These are phyloP conservation scores for Sinapis alba DNA, from an alignment of 441 rosid genomes.

Conservation along the genomic window DNA sequence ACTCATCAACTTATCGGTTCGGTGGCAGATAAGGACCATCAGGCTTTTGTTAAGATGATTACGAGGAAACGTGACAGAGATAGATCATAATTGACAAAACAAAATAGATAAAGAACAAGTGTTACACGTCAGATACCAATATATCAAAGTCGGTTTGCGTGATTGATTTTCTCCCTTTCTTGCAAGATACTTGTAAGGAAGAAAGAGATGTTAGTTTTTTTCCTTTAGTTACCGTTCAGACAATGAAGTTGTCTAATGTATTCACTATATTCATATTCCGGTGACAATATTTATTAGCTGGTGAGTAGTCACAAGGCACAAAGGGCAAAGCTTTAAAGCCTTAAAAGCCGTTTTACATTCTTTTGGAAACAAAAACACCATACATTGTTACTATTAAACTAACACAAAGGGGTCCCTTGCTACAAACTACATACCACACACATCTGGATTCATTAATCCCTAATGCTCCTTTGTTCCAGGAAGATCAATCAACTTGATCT, in stretches of 20 bases:
- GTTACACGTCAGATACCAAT: constrained; percentile 27
- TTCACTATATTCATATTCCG: no score
- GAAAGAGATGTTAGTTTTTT: background rate
- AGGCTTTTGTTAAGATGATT: constrained; percentile 21
- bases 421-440: constrained; percentile 28
- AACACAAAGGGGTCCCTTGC: constrained; percentile 16
- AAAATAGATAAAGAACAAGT: constrained; percentile 18
- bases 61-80: constrained; percentile 9
- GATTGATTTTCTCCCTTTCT: constrained; percentile 10
- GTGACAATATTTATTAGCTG: no score
- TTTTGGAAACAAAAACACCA: constrained; percentile 20
- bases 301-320: constrained; percentile 13
- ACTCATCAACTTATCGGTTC: background rate
- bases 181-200: background rate
- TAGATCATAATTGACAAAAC: background rate
- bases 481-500: constrained; percentile 63
- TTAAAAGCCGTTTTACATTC: constrained; percentile 13
- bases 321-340: background rate
- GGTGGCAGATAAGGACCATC: constrained; percentile 28
- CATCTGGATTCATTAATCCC: background rate
- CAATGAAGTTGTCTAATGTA: no score
- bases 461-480: constrained; percentile 34
- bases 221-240: no score
- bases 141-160: constrained; percentile 16
- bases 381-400: constrained; percentile 16